phyloP scores from a whole-genome alignment of 2,329 filamentous ascomycete species.

The Trichoderma cornu-damae region DNA sequence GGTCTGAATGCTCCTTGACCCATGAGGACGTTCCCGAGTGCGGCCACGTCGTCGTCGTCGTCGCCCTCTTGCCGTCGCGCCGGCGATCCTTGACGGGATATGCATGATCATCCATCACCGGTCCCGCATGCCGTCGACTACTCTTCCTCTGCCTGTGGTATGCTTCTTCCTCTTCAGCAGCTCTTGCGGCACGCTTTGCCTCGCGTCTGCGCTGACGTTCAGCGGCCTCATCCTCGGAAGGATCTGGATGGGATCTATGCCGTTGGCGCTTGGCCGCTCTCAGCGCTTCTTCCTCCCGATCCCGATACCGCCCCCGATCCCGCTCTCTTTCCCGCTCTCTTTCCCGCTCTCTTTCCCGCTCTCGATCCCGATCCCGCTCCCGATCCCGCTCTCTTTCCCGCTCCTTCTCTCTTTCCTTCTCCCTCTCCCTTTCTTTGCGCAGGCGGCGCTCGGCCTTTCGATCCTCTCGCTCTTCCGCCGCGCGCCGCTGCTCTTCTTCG shows the following conservation, averaged over 20 bases:
- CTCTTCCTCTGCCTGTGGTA: conserved; percentile 30
- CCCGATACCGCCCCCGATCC: conserved; percentile 34
- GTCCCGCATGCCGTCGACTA: conserved; percentile 40
- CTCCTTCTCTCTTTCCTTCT: too few relatives aligned
- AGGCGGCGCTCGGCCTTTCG: conserved; percentile 46
- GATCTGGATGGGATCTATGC: conserved; percentile 42
- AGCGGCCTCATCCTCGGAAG: conserved; percentile 46
- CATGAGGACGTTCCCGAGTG: conserved; percentile 61
- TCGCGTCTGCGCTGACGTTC: conserved; percentile 52
- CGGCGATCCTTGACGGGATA: conserved; percentile 38
- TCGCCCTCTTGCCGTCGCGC: conserved; percentile 33
- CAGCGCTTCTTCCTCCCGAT: conserved; percentile 43
- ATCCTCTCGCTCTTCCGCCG: conserved; percentile 45
- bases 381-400: conserved; percentile 37
- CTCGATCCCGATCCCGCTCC: conserved; percentile 39
- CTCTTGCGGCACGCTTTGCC: conserved; percentile 43
- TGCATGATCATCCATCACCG: conserved; percentile 42
- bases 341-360: conserved; percentile 46
- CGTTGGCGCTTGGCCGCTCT: conserved; percentile 45
- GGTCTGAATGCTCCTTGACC: conserved; percentile 61
- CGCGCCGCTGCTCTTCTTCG: conserved; percentile 47
- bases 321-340: conserved; percentile 41
- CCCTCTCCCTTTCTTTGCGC: conserved; percentile 44
- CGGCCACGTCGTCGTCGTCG: conserved; percentile 48
- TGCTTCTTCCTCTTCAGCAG: conserved; percentile 36